Percentiles rank a stretch among this genome's conserved stretches.
Evolutionary conservation across 1,284 basidiomycete genomes (phyloP).

Genomic region (Pseudozyma pruni): DNA sequence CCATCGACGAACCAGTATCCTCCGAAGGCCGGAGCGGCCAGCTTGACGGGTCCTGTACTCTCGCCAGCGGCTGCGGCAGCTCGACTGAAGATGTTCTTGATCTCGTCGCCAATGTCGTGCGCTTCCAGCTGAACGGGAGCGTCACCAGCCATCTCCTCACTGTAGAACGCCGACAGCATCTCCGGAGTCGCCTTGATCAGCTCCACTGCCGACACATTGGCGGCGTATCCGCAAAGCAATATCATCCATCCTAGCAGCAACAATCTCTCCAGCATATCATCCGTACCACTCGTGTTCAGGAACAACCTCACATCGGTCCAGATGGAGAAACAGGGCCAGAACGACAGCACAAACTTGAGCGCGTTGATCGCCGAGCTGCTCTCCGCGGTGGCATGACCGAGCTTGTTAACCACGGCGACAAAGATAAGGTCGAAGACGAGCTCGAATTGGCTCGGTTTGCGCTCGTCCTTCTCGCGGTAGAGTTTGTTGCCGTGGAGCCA

Average conservation of each 20-base stretch:
- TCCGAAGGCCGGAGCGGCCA: conserved; percentile 29
- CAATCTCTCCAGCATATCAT: conserved; percentile 63
- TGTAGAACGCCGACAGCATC: conserved; percentile 19
- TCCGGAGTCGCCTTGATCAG: conserved; percentile 39
- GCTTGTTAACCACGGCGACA: conserved; percentile 54
- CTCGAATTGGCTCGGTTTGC: conserved; percentile 64
- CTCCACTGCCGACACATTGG: conserved; percentile 57
- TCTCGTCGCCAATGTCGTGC: conserved; percentile 11
- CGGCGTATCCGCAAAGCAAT: conserved; percentile 63
- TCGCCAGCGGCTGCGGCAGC: not conserved
- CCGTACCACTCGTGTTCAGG: conserved; percentile 64
- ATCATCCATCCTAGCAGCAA: conserved; percentile 64
- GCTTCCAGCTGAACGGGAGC: conserved; percentile 12
- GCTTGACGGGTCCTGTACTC: conserved; percentile 1
- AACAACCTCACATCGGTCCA: conserved; percentile 62
- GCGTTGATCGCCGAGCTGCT: conserved; percentile 60
- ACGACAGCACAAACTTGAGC: conserved; percentile 64
- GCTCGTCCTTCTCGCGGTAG: conserved; percentile 63
- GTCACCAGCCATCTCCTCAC: conserved; percentile 13
- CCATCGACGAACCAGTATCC: conserved; percentile 56
- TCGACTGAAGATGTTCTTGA: conserved; percentile 26
- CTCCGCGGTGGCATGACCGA: conserved; percentile 60
- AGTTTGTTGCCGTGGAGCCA: conserved; percentile 64
- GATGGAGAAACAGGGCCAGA: conserved; percentile 62
- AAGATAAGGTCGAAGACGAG: conserved; percentile 67